A percentile compares a stretch with the other conserved stretches of the same genome.
Evolutionary conservation across 1,284 basidiomycete genomes (phyloP).

Genomic region (Malassezia sp.): DNA sequence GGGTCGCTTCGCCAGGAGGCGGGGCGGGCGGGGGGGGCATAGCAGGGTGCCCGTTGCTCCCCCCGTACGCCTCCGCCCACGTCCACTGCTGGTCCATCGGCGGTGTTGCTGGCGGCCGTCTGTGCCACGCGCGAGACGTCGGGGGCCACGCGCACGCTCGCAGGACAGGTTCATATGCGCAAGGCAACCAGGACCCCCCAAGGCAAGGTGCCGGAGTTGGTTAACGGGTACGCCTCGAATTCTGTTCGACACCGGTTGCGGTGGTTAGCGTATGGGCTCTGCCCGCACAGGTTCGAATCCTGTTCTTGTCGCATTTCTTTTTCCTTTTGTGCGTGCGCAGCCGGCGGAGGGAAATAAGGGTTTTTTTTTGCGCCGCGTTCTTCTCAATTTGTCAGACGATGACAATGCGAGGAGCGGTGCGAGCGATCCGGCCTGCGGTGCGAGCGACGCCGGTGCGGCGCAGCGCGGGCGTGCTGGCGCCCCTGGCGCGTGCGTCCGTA

Average conservation of each 20-base stretch:
- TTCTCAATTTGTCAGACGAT: neutral
- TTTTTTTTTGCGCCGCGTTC: neutral
- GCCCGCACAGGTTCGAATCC: conserved; percentile 21
- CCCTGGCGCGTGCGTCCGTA: neutral
- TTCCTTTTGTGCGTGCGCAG: neutral
- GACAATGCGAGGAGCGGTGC: conserved; percentile 5
- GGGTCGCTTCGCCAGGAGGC: too few relatives aligned
- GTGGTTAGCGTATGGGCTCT: conserved; percentile 19
- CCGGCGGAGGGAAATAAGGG: neutral
- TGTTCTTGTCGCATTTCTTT: conserved; percentile 18
- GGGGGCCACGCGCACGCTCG: too few relatives aligned
- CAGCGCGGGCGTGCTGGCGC: neutral
- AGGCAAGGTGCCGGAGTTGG: conserved; percentile 19
- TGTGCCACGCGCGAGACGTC: too few relatives aligned
- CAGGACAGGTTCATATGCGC: too few relatives aligned
- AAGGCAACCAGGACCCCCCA: neutral
- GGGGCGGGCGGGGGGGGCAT: too few relatives aligned
- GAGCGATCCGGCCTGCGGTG: conserved; percentile 1
- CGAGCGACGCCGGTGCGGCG: too few relatives aligned
- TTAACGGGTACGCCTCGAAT: conserved; percentile 20
- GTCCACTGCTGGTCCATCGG: too few relatives aligned
- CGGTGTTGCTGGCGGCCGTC: too few relatives aligned
- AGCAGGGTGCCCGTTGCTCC: too few relatives aligned
- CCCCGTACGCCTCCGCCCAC: too few relatives aligned
- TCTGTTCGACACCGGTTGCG: conserved; percentile 12